A percentile compares a stretch with the other conserved stretches of the same genome.
Conservation (phyloP, 1,284 basidiomycete genomes). For the Melampsora larici-populina region DNA sequence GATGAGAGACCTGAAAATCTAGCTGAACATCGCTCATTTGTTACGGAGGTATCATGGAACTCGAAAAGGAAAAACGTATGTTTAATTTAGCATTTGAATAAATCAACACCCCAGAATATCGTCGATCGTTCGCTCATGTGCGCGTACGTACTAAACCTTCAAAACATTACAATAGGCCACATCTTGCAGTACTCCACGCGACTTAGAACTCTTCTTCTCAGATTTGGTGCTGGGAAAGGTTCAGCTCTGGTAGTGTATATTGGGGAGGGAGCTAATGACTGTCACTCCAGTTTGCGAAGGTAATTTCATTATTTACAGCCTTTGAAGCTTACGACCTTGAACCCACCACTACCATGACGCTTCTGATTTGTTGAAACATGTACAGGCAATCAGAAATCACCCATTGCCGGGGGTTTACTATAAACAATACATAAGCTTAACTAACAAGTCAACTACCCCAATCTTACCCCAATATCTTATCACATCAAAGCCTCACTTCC, state of each 20-base stretch:
- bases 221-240: conserved; percentile 93
- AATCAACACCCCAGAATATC: conserved; percentile 84
- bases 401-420: conserved; percentile 49
- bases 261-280: conserved; percentile 78
- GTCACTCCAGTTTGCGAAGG: conserved; percentile 96
- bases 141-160: conserved; percentile 62
- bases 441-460: conserved; percentile 4
- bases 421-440: conserved; percentile 47
- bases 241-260: conserved; percentile 93
- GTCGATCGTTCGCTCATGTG: conserved; percentile 94
- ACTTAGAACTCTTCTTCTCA: conserved; percentile 50
- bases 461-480: conserved; percentile 29
- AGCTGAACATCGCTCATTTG: conserved; percentile 81
- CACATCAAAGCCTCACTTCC: conserved; percentile 1
- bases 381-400: conserved; percentile 51
- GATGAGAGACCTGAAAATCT: conserved; percentile 45
- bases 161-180: not conserved
- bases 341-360: not conserved
- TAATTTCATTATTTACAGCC: conserved; percentile 50
- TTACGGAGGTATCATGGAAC: conserved; percentile 97
- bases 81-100: conserved; percentile 97
- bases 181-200: not conserved
- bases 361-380: not conserved
- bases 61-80: conserved; percentile 80
- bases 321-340: not conserved